phyloP scores from a whole-genome alignment of 805 yeast genomes.

The Candida insectalens region DNA sequence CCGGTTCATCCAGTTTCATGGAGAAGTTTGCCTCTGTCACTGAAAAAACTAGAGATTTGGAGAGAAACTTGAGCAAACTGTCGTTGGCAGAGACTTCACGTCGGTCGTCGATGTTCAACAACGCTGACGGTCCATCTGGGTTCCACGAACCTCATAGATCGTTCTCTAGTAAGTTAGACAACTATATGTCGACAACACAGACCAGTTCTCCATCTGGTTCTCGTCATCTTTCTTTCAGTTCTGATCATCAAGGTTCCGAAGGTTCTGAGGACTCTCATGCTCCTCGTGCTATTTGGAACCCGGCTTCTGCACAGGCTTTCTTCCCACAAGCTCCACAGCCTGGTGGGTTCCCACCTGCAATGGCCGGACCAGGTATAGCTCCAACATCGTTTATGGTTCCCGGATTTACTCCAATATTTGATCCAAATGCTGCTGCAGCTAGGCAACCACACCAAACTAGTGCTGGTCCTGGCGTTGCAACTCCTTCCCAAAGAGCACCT shows the following conservation, averaged over 20 bases:
- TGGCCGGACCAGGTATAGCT: not conserved
- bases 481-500: too few species aligned
- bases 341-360: not conserved
- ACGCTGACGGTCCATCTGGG: slow-evolving; percentile 19
- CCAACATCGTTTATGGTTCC: not conserved
- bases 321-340: too few species aligned
- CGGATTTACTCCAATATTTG: not conserved
- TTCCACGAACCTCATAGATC: slow-evolving; percentile 29
- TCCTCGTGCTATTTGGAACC: slow-evolving; percentile 44
- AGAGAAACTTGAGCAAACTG: slow-evolving; percentile 34
- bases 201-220: slow-evolving; percentile 18
- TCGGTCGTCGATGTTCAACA: slow-evolving; percentile 31
- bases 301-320: slow-evolving; percentile 53
- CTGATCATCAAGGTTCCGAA: slow-evolving; percentile 15
- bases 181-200: slow-evolving; percentile 29
- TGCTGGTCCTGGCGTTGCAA: too few species aligned
- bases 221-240: slow-evolving; percentile 21
- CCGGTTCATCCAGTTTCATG: slow-evolving; percentile 36
- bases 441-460: too few species aligned
- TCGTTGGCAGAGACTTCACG: slow-evolving; percentile 16
- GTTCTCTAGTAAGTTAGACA: slow-evolving; percentile 56
- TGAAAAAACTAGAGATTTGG: slow-evolving; percentile 62
- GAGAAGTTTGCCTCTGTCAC: slow-evolving; percentile 58
- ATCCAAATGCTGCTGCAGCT: slow-evolving; percentile 6
- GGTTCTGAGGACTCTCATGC: slow-evolving; percentile 20